A percentile compares a stretch with the other conserved stretches of the same genome.
Conservation (phyloP, 2,329 filamentous ascomycete genomes). For the Penicillium crustosum region DNA sequence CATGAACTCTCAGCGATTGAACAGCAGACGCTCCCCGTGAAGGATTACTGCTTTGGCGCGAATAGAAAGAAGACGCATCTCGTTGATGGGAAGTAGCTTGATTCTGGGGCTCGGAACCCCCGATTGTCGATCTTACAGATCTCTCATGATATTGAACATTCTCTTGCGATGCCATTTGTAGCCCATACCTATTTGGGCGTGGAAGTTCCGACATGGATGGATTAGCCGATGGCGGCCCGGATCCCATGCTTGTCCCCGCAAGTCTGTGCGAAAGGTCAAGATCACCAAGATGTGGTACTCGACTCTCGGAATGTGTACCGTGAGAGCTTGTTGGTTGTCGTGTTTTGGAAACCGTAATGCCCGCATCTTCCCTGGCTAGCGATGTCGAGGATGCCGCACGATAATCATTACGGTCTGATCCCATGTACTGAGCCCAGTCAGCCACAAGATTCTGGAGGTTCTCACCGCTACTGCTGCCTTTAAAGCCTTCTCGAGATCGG, state of each 20-base stretch:
- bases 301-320: conserved; percentile 17
- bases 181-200: conserved; percentile 13
- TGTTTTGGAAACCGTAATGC: conserved; percentile 28
- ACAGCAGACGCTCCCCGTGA: conserved; percentile 11
- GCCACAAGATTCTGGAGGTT: conserved; percentile 8
- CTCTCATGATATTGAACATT: conserved; percentile 8
- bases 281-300: conserved; percentile 30
- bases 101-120: background rate
- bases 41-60: conserved; percentile 21
- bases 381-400: conserved; percentile 19
- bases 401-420: conserved; percentile 1
- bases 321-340: conserved; percentile 16
- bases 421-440: conserved; percentile 17
- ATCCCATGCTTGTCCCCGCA: conserved; percentile 24
- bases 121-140: conserved; percentile 3
- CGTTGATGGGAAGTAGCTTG: conserved; percentile 7
- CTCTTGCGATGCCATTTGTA: conserved; percentile 16
- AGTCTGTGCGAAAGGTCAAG: conserved; percentile 32
- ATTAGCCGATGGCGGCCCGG: conserved; percentile 21
- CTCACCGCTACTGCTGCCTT: background rate
- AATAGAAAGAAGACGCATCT: conserved; percentile 30
- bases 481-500: background rate
- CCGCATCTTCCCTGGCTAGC: conserved; percentile 11
- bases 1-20: conserved; percentile 4
- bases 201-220: conserved; percentile 25